These are phyloP conservation scores for Kodamaea sp. DNA, from an alignment of 1,139 yeast genomes.

Conservation along the genomic window DNA sequence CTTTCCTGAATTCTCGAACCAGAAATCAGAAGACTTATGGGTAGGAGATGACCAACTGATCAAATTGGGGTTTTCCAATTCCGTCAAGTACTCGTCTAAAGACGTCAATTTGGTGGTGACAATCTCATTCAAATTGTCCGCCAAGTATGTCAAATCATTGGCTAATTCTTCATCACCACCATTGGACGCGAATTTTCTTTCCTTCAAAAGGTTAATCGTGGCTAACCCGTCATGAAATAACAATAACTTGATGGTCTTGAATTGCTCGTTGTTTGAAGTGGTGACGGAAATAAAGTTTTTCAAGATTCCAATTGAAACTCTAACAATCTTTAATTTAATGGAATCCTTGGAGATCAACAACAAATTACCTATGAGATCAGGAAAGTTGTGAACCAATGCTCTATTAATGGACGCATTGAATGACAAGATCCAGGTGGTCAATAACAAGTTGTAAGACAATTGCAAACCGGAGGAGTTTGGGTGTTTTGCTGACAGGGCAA, in stretches of 20 bases:
- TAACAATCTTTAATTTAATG: conserved; percentile 86
- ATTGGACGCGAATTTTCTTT: conserved; percentile 79
- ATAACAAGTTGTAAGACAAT: conserved; percentile 75
- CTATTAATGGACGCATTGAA: conserved; percentile 61
- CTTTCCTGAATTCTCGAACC: conserved; percentile 77
- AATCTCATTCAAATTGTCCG: conserved; percentile 63
- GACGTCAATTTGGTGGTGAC: conserved; percentile 77
- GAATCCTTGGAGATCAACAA: conserved; percentile 63
- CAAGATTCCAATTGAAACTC: conserved; percentile 76
- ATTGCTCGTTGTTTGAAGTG: conserved; percentile 33
- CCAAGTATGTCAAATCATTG: conserved; percentile 62
- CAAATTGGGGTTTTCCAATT: conserved; percentile 72
- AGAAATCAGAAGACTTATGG: conserved; percentile 82
- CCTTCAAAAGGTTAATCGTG: conserved; percentile 66
- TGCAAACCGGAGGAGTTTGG: conserved; percentile 70
- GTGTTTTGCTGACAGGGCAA: conserved; percentile 33
- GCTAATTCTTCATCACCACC: conserved; percentile 82
- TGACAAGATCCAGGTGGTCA: conserved; percentile 82
- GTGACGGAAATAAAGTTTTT: conserved; percentile 53
- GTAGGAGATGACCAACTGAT: conserved; percentile 89
- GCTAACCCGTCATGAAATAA: conserved; percentile 77
- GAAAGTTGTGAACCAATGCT: conserved; percentile 56
- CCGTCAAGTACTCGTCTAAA: conserved; percentile 88
- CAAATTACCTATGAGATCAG: conserved; percentile 58
- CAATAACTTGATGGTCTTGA: conserved; percentile 64